Evolutionary conservation across 352 stramenopile genomes (phyloP).

Genomic region (Pelagophyceae sp.): DNA sequence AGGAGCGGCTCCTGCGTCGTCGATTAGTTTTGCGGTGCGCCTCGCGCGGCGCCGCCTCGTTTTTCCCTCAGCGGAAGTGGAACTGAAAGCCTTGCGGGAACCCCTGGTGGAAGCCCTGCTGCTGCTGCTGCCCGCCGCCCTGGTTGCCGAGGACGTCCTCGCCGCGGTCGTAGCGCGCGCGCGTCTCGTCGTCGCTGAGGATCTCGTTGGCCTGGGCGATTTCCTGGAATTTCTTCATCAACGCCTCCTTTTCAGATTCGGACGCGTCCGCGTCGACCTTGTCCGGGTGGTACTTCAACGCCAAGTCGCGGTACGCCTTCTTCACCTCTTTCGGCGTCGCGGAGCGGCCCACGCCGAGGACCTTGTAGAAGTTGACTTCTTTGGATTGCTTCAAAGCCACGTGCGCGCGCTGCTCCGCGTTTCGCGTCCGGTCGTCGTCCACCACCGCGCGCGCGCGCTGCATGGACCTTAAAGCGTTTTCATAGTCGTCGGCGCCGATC

Average conservation of each 20-base stretch:
- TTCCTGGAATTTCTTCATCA: constrained; percentile 55
- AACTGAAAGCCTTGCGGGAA: not conserved
- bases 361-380: constrained; percentile 59
- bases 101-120: not conserved
- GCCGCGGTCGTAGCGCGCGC: constrained; percentile 48
- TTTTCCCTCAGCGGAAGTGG: no score
- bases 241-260: constrained; percentile 46
- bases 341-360: constrained; percentile 59
- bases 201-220: constrained; percentile 59
- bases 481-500: not conserved
- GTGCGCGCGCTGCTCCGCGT: constrained; percentile 25
- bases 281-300: constrained; percentile 60
- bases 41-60: no score
- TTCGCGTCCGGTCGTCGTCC: not conserved
- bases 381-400: constrained; percentile 35
- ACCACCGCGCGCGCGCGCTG: not conserved
- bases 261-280: constrained; percentile 36
- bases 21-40: no score
- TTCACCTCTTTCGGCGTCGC: constrained; percentile 62
- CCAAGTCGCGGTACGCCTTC: constrained; percentile 59
- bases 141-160: constrained; percentile 41
- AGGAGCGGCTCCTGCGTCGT: no score
- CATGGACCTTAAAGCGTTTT: not conserved
- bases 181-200: constrained; percentile 51
- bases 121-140: not conserved